phyloP scores from a whole-genome alignment of 139 green algal species.

The Cymbomonas tetramitiformis region DNA sequence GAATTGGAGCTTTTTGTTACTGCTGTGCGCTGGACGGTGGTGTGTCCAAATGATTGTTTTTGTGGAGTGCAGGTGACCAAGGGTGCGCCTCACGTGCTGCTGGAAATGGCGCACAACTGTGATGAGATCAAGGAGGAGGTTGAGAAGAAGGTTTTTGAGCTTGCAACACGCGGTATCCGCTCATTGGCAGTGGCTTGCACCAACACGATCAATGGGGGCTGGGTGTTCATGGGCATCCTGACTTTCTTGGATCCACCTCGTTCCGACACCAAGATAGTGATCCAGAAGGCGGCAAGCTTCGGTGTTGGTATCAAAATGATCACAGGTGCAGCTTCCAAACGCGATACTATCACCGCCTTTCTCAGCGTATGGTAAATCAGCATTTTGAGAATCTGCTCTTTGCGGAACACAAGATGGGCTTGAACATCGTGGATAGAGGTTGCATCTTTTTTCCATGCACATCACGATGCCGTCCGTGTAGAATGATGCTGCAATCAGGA shows the following conservation, averaged over 20 bases:
- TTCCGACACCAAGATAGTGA: slow-evolving; percentile 55
- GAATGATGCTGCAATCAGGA: too few species aligned
- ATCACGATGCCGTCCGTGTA: too few species aligned
- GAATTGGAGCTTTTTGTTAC: too few species aligned
- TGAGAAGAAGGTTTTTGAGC: slow-evolving; percentile 35
- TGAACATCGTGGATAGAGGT: too few species aligned
- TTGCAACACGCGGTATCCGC: slow-evolving; percentile 58
- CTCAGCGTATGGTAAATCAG: too few species aligned
- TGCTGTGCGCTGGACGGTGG: too few species aligned
- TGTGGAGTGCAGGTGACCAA: slow-evolving; percentile 70
- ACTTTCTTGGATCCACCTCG: slow-evolving; percentile 76
- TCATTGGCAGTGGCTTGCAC: slow-evolving; percentile 55
- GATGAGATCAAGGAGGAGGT: slow-evolving; percentile 19
- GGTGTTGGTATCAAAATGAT: slow-evolving; percentile 73
- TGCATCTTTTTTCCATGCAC: too few species aligned
- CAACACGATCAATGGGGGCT: slow-evolving; percentile 7
- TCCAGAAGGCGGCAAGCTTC: slow-evolving; percentile 16
- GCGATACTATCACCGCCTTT: too few species aligned
- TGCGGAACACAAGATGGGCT: too few species aligned
- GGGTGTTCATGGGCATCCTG: slow-evolving; percentile 58
- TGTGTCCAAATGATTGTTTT: too few species aligned
- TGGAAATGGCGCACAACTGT: slow-evolving; percentile 33
- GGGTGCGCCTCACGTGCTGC: slow-evolving; percentile 47
- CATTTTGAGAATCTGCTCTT: too few species aligned
- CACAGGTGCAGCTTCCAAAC: too few species aligned